These are phyloP conservation scores for Uronychia setigera DNA, from an alignment of 73 alveolate species.

Conservation along the genomic window DNA sequence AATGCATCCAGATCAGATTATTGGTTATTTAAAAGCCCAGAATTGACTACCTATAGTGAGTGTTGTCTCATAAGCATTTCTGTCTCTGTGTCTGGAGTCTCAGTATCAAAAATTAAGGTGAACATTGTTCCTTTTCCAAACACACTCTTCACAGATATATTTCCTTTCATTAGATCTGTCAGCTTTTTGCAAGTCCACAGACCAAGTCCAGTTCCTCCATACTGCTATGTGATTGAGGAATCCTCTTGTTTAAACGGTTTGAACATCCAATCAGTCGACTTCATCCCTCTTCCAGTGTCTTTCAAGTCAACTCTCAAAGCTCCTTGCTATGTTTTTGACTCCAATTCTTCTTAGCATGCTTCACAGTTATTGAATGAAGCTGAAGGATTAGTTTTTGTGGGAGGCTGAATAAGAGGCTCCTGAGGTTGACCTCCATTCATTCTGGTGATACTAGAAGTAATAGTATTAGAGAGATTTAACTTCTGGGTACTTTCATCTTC, in stretches of 20 bases:
- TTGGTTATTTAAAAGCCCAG: no score
- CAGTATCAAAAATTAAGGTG: neutral
- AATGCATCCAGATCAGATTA: no score
- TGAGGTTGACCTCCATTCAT: no score
- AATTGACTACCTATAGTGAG: no score
- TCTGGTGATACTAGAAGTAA: no score
- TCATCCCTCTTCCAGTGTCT: conserved; percentile 3
- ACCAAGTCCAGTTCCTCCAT: conserved; percentile 61
- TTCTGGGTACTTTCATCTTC: no score
- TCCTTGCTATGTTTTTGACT: neutral
- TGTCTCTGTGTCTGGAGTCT: neutral
- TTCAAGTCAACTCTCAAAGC: neutral
- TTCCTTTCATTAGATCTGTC: conserved; percentile 41
- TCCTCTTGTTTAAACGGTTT: neutral
- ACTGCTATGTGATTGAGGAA: neutral
- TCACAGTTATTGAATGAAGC: no score
- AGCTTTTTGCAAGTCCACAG: conserved; percentile 42
- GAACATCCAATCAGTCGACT: neutral
- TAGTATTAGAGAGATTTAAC: no score
- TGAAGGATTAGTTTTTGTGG: no score
- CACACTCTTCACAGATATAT: conserved; percentile 22
- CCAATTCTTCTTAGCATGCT: neutral
- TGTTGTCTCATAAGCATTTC: neutral
- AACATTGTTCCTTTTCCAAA: conserved; percentile 39
- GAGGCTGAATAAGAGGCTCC: no score